These are phyloP conservation scores for Kondoa subrosea DNA, from an alignment of 768 basidiomycete genomes.

Conservation along the genomic window DNA sequence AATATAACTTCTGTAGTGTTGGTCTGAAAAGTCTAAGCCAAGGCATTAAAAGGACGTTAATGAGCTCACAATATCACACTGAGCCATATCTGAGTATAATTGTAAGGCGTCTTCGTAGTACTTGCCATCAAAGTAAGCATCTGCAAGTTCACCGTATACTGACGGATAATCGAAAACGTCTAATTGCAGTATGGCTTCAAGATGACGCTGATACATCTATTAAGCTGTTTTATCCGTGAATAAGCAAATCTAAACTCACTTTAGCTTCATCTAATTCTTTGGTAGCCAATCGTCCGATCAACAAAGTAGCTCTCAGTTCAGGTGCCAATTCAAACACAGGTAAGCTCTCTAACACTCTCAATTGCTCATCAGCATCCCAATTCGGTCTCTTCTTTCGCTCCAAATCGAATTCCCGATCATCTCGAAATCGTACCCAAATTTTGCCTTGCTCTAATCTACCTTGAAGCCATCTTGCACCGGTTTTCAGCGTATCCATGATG, in stretches of 20 bases:
- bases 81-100: constrained; percentile 62
- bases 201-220: constrained; percentile 46
- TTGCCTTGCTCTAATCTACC: constrained; percentile 49
- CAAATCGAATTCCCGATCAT: constrained; percentile 73
- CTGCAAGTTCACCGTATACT: constrained; percentile 66
- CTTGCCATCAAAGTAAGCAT: constrained; percentile 59
- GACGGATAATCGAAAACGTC: constrained; percentile 61
- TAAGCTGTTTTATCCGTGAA: neutral
- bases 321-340: constrained; percentile 45
- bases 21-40: constrained; percentile 13
- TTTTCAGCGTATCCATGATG: constrained; percentile 51
- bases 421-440: constrained; percentile 64
- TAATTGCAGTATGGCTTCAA: constrained; percentile 49
- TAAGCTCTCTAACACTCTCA: constrained; percentile 22
- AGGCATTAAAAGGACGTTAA: neutral
- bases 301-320: constrained; percentile 65
- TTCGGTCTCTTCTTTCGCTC: constrained; percentile 29
- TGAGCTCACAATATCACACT: constrained; percentile 48
- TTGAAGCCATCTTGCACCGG: constrained; percentile 80
- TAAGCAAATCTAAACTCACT: constrained; percentile 36
- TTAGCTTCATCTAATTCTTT: constrained; percentile 65
- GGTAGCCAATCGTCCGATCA: constrained; percentile 62
- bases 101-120: constrained; percentile 62
- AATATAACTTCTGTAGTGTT: constrained; percentile 31
- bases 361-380: constrained; percentile 39